Conservation (phyloP, 345 rosid species). For the Hypericum androsaemum region DNA sequence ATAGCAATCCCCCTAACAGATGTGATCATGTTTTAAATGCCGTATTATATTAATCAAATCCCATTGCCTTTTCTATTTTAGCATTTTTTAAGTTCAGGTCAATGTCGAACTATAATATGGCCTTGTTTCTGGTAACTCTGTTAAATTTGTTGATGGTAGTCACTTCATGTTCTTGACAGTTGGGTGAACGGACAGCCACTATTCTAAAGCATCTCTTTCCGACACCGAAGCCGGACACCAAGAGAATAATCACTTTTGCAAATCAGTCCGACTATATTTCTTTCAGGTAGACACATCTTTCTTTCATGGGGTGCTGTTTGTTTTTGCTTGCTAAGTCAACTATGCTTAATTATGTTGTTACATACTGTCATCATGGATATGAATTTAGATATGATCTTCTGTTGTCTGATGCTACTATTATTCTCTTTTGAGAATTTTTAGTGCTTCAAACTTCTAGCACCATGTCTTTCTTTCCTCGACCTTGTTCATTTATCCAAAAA, state of each 20-base stretch:
- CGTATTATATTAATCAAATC: too few species aligned
- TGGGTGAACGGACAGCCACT: slow-evolving; percentile 68
- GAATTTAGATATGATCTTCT: too few species aligned
- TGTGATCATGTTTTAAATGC: too few species aligned
- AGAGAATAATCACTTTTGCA: slow-evolving; percentile 73
- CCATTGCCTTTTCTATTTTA: too few species aligned
- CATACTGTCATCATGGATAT: too few species aligned
- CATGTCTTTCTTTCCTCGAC: neutral
- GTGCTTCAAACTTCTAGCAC: neutral
- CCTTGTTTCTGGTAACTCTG: neutral
- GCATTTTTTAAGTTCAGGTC: too few species aligned
- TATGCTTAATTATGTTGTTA: too few species aligned
- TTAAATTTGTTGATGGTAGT: neutral
- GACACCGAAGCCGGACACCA: slow-evolving; percentile 67
- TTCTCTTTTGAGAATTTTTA: neutral
- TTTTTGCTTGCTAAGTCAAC: too few species aligned
- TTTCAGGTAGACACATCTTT: slow-evolving; percentile 53
- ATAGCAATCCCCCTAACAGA: too few species aligned
- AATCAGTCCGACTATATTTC: slow-evolving; percentile 72
- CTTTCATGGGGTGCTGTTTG: neutral
- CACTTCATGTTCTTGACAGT: slow-evolving; percentile 26
- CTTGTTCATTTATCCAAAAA: neutral
- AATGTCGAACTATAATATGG: neutral
- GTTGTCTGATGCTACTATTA: neutral
- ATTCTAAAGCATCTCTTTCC: slow-evolving; percentile 88